phyloP scores from a whole-genome alignment of 2,329 filamentous ascomycete species.

The Capronia epimyces region DNA sequence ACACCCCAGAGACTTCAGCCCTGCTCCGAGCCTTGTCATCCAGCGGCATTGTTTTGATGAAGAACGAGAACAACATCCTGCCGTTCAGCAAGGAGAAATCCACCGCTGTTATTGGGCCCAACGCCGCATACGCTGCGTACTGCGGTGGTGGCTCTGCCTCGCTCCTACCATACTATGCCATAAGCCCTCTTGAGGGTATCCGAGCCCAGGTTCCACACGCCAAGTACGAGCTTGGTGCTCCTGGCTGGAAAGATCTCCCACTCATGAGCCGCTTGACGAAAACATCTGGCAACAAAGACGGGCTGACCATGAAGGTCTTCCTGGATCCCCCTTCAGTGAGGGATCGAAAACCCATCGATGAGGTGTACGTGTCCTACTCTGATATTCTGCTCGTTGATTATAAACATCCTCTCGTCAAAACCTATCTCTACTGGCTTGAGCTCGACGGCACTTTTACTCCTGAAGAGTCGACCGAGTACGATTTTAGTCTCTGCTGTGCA shows the following conservation, averaged over 20 bases:
- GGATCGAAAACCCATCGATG: conserved; percentile 49
- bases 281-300: conserved; percentile 49
- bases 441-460: conserved; percentile 57
- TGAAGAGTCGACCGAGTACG: conserved; percentile 56
- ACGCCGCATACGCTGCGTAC: conserved; percentile 45
- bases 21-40: conserved; percentile 61
- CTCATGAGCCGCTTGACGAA: conserved; percentile 51
- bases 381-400: conserved; percentile 51
- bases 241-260: conserved; percentile 61
- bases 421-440: conserved; percentile 54
- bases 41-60: conserved; percentile 67
- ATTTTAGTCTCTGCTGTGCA: conserved; percentile 61
- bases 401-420: conserved; percentile 48
- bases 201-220: conserved; percentile 36
- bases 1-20: conserved; percentile 58
- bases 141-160: conserved; percentile 63
- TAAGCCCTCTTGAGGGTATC: conserved; percentile 44
- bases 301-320: conserved; percentile 59
- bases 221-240: conserved; percentile 55
- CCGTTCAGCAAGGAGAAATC: conserved; percentile 49
- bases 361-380: conserved; percentile 40
- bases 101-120: conserved; percentile 52
- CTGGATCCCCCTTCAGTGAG: conserved; percentile 51
- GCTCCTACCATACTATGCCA: conserved; percentile 42
- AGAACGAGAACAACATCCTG: conserved; percentile 61